These are phyloP conservation scores for Globisporangium paddicum DNA, from an alignment of 352 stramenopile species.

Conservation along the genomic window DNA sequence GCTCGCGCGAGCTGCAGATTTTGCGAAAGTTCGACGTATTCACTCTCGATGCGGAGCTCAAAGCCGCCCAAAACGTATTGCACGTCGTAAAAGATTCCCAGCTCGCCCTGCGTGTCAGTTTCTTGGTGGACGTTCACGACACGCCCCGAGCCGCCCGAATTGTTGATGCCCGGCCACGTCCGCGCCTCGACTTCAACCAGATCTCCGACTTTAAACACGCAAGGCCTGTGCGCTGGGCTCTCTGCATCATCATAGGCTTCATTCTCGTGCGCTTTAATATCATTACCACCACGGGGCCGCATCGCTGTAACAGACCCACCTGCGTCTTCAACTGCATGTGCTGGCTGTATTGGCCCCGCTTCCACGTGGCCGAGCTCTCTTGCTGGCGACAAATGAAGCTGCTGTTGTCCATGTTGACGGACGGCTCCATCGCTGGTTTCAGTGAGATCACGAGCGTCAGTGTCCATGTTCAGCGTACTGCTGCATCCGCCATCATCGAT, in stretches of 20 bases:
- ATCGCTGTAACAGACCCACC: neutral
- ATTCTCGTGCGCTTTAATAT: neutral
- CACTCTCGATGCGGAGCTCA: conserved; percentile 62
- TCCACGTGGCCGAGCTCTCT: neutral
- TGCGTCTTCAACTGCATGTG: neutral
- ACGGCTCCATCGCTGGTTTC: neutral
- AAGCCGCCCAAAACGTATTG: conserved; percentile 78
- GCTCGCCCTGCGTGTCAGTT: conserved; percentile 6
- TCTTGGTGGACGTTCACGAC: conserved; percentile 45
- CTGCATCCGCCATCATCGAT: neutral
- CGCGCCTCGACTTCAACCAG: conserved; percentile 61
- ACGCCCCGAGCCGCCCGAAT: conserved; percentile 62
- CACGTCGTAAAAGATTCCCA: conserved; percentile 65
- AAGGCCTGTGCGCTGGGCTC: neutral
- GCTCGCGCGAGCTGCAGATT: conserved; percentile 31
- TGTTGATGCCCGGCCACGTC: conserved; percentile 88
- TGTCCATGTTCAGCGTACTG: neutral
- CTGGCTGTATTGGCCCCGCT: neutral
- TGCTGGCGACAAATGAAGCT: neutral
- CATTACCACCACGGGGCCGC: neutral
- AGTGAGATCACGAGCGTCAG: neutral
- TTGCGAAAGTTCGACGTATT: conserved; percentile 56
- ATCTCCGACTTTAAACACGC: conserved; percentile 34
- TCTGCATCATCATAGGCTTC: neutral
- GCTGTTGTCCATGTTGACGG: neutral